Base-by-base conservation (phyloP, 1,284 basidiomycete genomes). In the Boletus smithii region DNA sequence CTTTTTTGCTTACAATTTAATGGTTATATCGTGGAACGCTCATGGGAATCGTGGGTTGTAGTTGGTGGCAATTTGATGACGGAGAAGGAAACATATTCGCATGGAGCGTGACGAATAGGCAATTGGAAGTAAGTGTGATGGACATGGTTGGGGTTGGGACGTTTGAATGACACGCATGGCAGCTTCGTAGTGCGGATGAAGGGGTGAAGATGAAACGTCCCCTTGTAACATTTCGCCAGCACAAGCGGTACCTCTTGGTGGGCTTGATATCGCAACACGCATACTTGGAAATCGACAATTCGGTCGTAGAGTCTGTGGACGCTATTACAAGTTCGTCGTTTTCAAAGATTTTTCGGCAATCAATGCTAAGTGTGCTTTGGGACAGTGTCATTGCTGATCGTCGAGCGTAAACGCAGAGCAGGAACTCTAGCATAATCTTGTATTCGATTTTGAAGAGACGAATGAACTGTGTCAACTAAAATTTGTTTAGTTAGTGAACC, bases 251-350 rank as follows among this genome's bases (percentile, higher is more conserved):
- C 51, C 42, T 70, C 48, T 53, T 61, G 24, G 58, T 74, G 6
- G 61, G 72, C 10, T 55, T 58, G 42, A 67, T 74, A 56, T 71
- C 67, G 20, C 63, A 66, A 31, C 53, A 64, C 11, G 69, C 70
- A 16, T 71, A 66, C 51, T 47, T 74, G 31, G 72, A 73, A 44
- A 52, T 74, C 20, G 66, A 71, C 37, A 54, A 61, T 24, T 57
- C 61, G 11, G 55, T 62, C n/a, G 45, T 68, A 44, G 65, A 68
- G 24, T 68, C 67, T 6, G 36, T 73, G 38, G 71, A 74, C 44
- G 60, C 66, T 10, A 60, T 75, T 37, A 65, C 73, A 44, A 47
- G 71, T 70, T 38, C 17, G 67, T 58, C 11, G 32, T 27, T 27
- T 9, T n/a, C n/a, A 27, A 27, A 27, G 26, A 9, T 10, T 8